A percentile compares a stretch with the other conserved stretches of the same genome.
Evolutionary conservation across 768 basidiomycete genomes (phyloP).

Genomic region (Lactifluus volemus): DNA sequence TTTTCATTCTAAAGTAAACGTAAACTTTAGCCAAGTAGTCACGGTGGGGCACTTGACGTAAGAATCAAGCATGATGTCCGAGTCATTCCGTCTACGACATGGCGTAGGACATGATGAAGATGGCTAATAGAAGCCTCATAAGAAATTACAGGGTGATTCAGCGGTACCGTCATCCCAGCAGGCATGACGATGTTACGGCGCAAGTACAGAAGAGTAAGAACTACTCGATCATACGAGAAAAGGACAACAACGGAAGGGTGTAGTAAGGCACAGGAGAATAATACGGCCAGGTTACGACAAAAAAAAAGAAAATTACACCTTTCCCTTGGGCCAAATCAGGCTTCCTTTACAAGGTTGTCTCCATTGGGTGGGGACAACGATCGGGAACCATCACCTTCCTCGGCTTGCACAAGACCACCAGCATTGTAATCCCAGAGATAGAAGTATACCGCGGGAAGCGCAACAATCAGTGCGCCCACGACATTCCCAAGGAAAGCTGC

Average conservation of each 20-base stretch:
- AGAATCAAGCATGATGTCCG: too few relatives aligned
- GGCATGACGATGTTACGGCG: too few relatives aligned
- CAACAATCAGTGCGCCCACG: slow-evolving; percentile 56
- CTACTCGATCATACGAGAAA: too few relatives aligned
- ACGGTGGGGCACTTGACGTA: too few relatives aligned
- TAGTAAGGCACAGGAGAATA: too few relatives aligned
- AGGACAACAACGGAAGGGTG: not conserved
- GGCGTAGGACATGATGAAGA: not conserved
- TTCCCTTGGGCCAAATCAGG: not conserved
- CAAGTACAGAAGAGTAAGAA: too few relatives aligned
- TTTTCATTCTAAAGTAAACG: not conserved
- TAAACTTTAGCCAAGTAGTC: too few relatives aligned
- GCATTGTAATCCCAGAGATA: slow-evolving; percentile 43
- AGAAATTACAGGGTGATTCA: too few relatives aligned
- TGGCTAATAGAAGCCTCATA: too few relatives aligned
- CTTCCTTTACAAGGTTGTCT: not conserved
- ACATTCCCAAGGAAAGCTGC: slow-evolving; percentile 60
- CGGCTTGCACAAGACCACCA: slow-evolving; percentile 5
- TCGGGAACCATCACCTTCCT: not conserved
- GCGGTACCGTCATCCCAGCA: too few relatives aligned
- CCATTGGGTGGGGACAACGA: not conserved
- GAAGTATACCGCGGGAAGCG: slow-evolving; percentile 54
- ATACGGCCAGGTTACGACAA: not conserved
- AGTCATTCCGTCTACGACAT: not conserved
- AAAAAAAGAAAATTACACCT: not conserved